A percentile compares a stretch with the other conserved stretches of the same genome.
Conservation (phyloP, 805 yeast species). For the Metschnikowia similis region DNA sequence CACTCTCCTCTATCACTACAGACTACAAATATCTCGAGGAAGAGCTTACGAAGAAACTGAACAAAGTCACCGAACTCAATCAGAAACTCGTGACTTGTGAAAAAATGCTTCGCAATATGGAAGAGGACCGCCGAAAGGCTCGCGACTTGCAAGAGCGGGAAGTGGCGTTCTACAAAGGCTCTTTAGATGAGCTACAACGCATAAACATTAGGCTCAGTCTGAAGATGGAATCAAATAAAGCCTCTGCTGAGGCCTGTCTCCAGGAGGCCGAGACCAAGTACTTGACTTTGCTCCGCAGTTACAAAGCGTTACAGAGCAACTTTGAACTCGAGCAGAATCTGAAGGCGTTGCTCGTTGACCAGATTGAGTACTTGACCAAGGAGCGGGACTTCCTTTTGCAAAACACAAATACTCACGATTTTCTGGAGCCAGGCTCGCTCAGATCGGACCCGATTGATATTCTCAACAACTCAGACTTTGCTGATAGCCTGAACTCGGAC, state of each 20-base stretch:
- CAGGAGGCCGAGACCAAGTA: conserved; percentile 21
- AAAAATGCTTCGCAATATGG: conserved; percentile 22
- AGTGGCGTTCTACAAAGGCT: conserved; percentile 28
- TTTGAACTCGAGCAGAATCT: conserved; percentile 51
- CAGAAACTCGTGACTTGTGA: conserved; percentile 26
- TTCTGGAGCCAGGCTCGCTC: conserved; percentile 2
- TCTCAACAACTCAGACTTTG: conserved; percentile 2
- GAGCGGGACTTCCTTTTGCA: conserved; percentile 21
- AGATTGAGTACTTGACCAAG: conserved; percentile 46
- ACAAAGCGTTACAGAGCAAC: conserved; percentile 43
- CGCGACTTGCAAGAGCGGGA: conserved; percentile 29
- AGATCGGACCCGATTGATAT: neutral
- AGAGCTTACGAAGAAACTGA: conserved; percentile 25
- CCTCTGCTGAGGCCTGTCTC: conserved; percentile 3
- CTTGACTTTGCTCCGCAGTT: conserved; percentile 30
- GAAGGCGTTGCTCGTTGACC: conserved; percentile 49
- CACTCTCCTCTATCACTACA: conserved; percentile 20
- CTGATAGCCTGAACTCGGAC: neutral
- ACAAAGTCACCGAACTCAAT: conserved; percentile 24
- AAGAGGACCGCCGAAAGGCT: conserved; percentile 26
- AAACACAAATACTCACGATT: conserved; percentile 4
- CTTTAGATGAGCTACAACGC: conserved; percentile 29
- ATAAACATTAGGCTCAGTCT: conserved; percentile 14
- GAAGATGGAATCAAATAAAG: conserved; percentile 15
- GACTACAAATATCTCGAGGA: conserved; percentile 31